These are phyloP conservation scores for Musa itinerans DNA, from an alignment of 176 grass and related monocot species.

Conservation along the genomic window DNA sequence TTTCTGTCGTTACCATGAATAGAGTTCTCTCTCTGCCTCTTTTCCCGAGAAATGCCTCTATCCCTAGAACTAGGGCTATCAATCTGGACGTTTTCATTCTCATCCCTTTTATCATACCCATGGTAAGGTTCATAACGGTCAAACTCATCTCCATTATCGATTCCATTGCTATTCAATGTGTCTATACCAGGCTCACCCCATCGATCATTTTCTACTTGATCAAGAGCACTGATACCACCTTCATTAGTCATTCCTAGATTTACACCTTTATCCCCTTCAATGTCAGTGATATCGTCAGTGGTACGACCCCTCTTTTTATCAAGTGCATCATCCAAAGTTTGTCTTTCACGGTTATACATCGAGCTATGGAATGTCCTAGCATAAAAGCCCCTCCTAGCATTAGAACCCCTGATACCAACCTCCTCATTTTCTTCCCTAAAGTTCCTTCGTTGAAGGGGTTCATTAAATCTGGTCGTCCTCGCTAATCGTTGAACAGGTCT, in stretches of 20 bases:
- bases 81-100: constrained; percentile 25
- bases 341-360: not conserved
- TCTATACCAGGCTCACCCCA: constrained; percentile 38
- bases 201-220: constrained; percentile 44
- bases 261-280: constrained; percentile 15
- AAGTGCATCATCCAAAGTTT: constrained; percentile 5
- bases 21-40: constrained; percentile 11
- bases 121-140: constrained; percentile 57
- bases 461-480: constrained; percentile 26
- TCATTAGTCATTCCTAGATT: constrained; percentile 20
- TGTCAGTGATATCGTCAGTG: constrained; percentile 9
- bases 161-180: not conserved
- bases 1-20: not conserved
- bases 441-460: constrained; percentile 13
- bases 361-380: too few species aligned
- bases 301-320: constrained; percentile 16
- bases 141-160: constrained; percentile 24
- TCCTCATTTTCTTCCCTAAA: constrained; percentile 21
- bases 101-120: constrained; percentile 38
- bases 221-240: not conserved
- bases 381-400: constrained; percentile 14
- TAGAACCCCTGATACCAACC: constrained; percentile 23
- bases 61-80: constrained; percentile 16
- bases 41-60: constrained; percentile 15
- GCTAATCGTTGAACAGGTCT: constrained; percentile 19